Percentiles rank a stretch among this genome's conserved stretches.
Conservation (phyloP, 306 rosid genomes). For the Acmispon strigosus region DNA sequence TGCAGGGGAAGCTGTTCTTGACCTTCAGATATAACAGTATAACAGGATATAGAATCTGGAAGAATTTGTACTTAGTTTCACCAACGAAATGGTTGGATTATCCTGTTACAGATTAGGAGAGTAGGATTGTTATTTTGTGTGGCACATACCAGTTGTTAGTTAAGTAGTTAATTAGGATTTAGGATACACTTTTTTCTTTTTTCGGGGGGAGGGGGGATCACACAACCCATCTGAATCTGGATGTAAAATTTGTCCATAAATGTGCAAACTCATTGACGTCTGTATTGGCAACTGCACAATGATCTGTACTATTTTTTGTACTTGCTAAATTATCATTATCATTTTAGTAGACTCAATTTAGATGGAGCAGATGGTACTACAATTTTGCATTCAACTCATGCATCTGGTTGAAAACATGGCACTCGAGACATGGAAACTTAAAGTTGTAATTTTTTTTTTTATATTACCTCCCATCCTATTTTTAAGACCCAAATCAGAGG, state of each 20-base stretch:
- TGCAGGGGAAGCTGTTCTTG: conserved; percentile 55
- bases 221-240: not conserved
- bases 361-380: not conserved
- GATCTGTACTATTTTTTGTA: not conserved
- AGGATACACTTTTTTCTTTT: conserved; percentile 15
- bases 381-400: not conserved
- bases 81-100: conserved; percentile 13
- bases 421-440: too few species aligned
- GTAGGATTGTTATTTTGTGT: conserved; percentile 16
- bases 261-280: not conserved
- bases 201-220: not conserved
- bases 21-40: conserved; percentile 29
- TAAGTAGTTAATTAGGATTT: conserved; percentile 24
- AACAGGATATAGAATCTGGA: conserved; percentile 8
- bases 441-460: too few species aligned
- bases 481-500: too few species aligned
- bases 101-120: conserved; percentile 20
- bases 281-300: not conserved
- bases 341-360: not conserved
- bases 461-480: too few species aligned
- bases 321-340: not conserved
- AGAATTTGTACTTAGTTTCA: conserved; percentile 20
- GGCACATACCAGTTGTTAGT: conserved; percentile 9
- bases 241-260: conserved; percentile 30
- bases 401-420: not conserved